A percentile compares a stretch with the other conserved stretches of the same genome.
Evolutionary conservation across 139 green algal species (phyloP).

Genomic region (Tetradesmus lagerheimii): DNA sequence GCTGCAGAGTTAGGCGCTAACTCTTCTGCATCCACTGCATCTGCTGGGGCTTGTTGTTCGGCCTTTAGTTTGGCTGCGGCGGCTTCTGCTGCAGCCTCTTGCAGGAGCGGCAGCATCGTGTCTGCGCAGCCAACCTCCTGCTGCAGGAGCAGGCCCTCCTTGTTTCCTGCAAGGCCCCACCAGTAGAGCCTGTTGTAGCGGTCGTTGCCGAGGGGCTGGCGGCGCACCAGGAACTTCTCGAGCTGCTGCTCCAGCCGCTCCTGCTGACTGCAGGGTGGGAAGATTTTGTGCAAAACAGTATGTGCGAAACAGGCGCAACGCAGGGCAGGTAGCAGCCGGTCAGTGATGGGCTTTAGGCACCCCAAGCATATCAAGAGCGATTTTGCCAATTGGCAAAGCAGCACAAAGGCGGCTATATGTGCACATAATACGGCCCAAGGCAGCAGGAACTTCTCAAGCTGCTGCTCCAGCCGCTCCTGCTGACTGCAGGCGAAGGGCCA

Average conservation of each 20-base stretch:
- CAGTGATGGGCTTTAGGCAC: background rate
- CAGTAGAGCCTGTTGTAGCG: constrained; percentile 76
- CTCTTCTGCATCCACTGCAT: background rate
- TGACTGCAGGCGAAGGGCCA: too few relatives aligned
- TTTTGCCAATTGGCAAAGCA: too few relatives aligned
- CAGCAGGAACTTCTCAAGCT: too few relatives aligned
- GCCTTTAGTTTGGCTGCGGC: background rate
- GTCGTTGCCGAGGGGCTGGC: constrained; percentile 72
- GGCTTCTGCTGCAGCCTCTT: constrained; percentile 6
- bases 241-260: constrained; percentile 62
- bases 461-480: too few relatives aligned
- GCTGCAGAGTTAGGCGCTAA: background rate
- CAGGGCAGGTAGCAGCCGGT: background rate
- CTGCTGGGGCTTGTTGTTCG: background rate
- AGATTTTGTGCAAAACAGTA: background rate
- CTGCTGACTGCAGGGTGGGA: constrained; percentile 48
- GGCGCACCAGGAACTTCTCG: constrained; percentile 54
- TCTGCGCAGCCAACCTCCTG: constrained; percentile 29
- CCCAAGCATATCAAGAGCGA: too few relatives aligned
- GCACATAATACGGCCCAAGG: too few relatives aligned
- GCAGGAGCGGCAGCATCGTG: background rate
- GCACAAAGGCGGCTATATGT: too few relatives aligned
- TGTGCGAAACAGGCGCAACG: background rate
- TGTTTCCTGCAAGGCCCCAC: constrained; percentile 49
- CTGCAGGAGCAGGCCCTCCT: constrained; percentile 42